Conservation (phyloP, 306 rosid species). For the Quercus wislizeni region DNA sequence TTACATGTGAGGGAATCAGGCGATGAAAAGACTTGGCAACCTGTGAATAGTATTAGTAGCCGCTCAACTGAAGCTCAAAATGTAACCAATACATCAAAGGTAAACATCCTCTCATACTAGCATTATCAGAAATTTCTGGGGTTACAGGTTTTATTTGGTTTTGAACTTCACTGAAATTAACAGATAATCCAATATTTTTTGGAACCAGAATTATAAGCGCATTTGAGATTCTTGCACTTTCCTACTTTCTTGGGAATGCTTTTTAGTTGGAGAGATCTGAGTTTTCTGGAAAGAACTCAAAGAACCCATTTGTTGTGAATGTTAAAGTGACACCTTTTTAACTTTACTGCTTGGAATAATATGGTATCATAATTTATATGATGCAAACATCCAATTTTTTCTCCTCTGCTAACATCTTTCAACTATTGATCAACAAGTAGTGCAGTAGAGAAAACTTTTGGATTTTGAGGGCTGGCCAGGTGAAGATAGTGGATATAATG, state of each 20-base stretch:
- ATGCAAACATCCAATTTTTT: neutral
- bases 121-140: neutral
- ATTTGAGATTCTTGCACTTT: slow-evolving; percentile 14
- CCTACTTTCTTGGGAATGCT: neutral
- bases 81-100: slow-evolving; percentile 66
- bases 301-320: neutral
- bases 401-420: neutral
- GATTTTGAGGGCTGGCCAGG: neutral
- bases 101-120: slow-evolving; percentile 20
- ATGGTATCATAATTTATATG: neutral
- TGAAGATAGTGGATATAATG: slow-evolving; percentile 16
- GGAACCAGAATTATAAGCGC: slow-evolving; percentile 16
- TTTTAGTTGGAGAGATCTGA: neutral
- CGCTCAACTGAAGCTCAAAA: slow-evolving; percentile 40
- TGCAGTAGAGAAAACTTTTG: neutral
- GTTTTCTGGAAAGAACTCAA: neutral
- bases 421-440: slow-evolving; percentile 7
- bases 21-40: slow-evolving; percentile 31
- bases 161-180: neutral
- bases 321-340: neutral
- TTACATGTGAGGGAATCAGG: slow-evolving; percentile 41
- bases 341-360: neutral
- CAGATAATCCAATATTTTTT: neutral
- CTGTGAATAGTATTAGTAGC: slow-evolving; percentile 34
- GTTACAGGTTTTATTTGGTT: slow-evolving; percentile 4